phyloP scores from a whole-genome alignment of 208 protist species.

The Porcisia hertigi region DNA sequence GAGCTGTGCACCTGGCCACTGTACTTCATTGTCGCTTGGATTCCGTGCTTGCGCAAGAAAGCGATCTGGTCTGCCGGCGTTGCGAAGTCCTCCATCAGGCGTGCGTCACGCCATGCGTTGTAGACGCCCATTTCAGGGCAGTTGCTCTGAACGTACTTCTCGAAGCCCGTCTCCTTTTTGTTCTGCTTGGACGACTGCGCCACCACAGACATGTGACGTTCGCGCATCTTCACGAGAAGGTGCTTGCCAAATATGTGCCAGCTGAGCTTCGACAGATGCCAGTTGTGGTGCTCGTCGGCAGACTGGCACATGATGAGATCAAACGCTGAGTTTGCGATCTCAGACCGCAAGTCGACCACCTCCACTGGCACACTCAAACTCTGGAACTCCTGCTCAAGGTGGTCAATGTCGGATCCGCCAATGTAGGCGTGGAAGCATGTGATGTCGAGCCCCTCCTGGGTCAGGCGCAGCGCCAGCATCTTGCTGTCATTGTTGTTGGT shows the following conservation, averaged over 20 bases:
- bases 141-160: conserved; percentile 87
- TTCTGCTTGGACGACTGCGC: conserved; percentile 86
- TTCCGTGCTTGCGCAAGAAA: conserved; percentile 73
- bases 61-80: conserved; percentile 74
- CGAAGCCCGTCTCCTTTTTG: conserved; percentile 88
- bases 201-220: conserved; percentile 82
- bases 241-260: conserved; percentile 85
- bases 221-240: conserved; percentile 76
- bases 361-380: conserved; percentile 76
- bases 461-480: conserved; percentile 80
- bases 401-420: conserved; percentile 77
- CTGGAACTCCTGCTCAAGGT: conserved; percentile 78
- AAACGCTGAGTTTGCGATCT: conserved; percentile 84
- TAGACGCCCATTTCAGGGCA: conserved; percentile 88
- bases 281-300: conserved; percentile 83
- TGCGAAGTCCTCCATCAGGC: conserved; percentile 84
- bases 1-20: conserved; percentile 80
- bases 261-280: conserved; percentile 85
- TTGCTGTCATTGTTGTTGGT: conserved; percentile 90
- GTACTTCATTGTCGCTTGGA: conserved; percentile 60
- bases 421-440: conserved; percentile 92
- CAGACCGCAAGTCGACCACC: conserved; percentile 88
- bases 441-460: conserved; percentile 75
- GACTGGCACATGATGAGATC: conserved; percentile 89
- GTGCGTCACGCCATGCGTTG: conserved; percentile 89